Base-by-base conservation (phyloP, 225 moss, liverwort and hornwort genomes). In the Anthoceros angustus region DNA sequence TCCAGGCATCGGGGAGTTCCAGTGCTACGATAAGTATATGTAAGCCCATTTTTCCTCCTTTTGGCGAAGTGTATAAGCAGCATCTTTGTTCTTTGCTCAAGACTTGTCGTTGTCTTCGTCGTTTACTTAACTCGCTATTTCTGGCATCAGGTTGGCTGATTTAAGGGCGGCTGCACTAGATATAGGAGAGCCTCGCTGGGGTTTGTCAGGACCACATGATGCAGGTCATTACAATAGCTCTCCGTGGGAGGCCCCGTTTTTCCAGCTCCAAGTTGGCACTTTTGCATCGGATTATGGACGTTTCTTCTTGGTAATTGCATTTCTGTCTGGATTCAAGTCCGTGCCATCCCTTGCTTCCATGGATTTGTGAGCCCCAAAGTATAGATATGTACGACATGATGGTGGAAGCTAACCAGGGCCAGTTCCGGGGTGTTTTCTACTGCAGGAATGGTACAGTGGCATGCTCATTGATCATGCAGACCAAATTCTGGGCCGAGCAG, bases 21-120 rank as follows among this genome's bases (percentile, higher is more conserved):
- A 83, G 42, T 83, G 83, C 63, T 83, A 80, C 23, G 83, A 83
- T 45, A 83, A 83, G 79, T 79, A 79, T 49, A 38, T 39, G 43
- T 40, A 62, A 46, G 49, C 11, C 0, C 66, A 39, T 66, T 2
- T 3, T 15, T 5, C 16, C 8, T 32, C 38, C 2, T 15, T 32
- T 40, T 6, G 6, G 25, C 15, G 2, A 16, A 11, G 26, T 32
- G 40, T 38, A 15, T 42, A 15, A 40, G 40, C n/a, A 65, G 12
- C 16, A 23, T 65, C 42, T 65, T 9, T 14, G 10, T 3, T n/a
- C n/a, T 43, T 42, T n/a, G n/a, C n/a, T n/a, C n/a, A n/a, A n/a
- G n/a, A n/a, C n/a, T n/a, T n/a, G n/a, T n/a, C n/a, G n/a, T n/a
- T n/a, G n/a, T n/a, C n/a, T 43, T 42, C 42, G 2, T 20, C 12